phyloP scores from a whole-genome alignment of 495 filamentous ascomycete genomes.

The Penicillium arizonense region DNA sequence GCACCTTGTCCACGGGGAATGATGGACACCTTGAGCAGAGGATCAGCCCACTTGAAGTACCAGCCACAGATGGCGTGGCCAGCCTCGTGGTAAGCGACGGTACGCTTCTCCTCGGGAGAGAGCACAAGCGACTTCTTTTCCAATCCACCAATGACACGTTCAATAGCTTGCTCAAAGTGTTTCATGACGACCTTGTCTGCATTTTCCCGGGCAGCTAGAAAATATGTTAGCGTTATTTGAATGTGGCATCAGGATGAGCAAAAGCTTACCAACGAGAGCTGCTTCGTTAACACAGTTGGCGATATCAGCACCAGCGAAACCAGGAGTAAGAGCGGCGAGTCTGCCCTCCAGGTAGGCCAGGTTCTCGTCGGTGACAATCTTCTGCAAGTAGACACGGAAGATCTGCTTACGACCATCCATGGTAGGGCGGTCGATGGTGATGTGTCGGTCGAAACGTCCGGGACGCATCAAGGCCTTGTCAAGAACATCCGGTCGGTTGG shows the following conservation, averaged over 20 bases:
- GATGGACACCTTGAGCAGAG: slow-evolving; percentile 96
- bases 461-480: slow-evolving; percentile 96
- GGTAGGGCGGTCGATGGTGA: slow-evolving; percentile 86
- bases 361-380: slow-evolving; percentile 89
- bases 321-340: slow-evolving; percentile 87
- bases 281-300: slow-evolving; percentile 98
- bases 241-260: neutral
- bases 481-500: slow-evolving; percentile 89
- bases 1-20: slow-evolving; percentile 94
- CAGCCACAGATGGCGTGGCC: slow-evolving; percentile 98
- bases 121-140: slow-evolving; percentile 96
- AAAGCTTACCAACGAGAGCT: slow-evolving; percentile 83
- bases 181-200: slow-evolving; percentile 75
- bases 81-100: slow-evolving; percentile 96
- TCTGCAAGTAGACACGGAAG: slow-evolving; percentile 87
- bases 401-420: slow-evolving; percentile 97
- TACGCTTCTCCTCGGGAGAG: slow-evolving; percentile 87
- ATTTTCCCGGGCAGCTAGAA: slow-evolving; percentile 73
- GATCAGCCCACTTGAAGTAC: slow-evolving; percentile 95
- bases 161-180: slow-evolving; percentile 96
- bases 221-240: slow-evolving; percentile 31
- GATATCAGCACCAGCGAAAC: slow-evolving; percentile 96
- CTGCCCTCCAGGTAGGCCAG: slow-evolving; percentile 82
- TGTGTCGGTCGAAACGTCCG: slow-evolving; percentile 95
- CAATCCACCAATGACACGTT: slow-evolving; percentile 91